phyloP scores from a whole-genome alignment of 2,329 filamentous ascomycete species.

The Phyllosticta capitalensis region DNA sequence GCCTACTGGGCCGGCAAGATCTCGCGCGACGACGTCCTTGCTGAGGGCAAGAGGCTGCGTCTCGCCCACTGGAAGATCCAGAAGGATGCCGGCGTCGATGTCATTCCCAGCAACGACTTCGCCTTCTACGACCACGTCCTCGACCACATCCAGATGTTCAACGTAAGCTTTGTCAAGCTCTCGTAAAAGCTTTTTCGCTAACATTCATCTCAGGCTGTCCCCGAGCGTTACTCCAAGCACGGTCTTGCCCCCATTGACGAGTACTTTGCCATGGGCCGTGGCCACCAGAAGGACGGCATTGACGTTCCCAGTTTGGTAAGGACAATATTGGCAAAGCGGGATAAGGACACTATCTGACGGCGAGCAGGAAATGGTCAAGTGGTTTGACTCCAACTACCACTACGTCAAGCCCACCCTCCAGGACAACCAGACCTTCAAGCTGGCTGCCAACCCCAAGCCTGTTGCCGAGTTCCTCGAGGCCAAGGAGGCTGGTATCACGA shows the following conservation, averaged over 20 bases:
- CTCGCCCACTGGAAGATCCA: slow-evolving; percentile 99
- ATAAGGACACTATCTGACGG: slow-evolving; percentile 18
- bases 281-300: slow-evolving; percentile 87
- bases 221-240: slow-evolving; percentile 87
- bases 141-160: slow-evolving; percentile 96
- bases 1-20: slow-evolving; percentile 96
- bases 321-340: not conserved
- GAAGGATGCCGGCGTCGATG: slow-evolving; percentile 93
- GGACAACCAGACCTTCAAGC: slow-evolving; percentile 93
- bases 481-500: slow-evolving; percentile 89
- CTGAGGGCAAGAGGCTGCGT: slow-evolving; percentile 94
- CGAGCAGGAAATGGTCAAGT: slow-evolving; percentile 92
- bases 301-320: slow-evolving; percentile 76
- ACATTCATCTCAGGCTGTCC: slow-evolving; percentile 57
- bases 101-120: slow-evolving; percentile 99
- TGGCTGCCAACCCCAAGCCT: slow-evolving; percentile 80
- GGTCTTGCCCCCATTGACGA: slow-evolving; percentile 82
- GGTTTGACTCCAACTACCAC: slow-evolving; percentile 99
- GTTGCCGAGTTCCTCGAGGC: slow-evolving; percentile 92
- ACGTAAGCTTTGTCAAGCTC: slow-evolving; percentile 47
- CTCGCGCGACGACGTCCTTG: slow-evolving; percentile 79
- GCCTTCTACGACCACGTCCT: slow-evolving; percentile 97
- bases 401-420: slow-evolving; percentile 99
- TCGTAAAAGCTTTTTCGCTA: slow-evolving; percentile 11
- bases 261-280: slow-evolving; percentile 99